Conservation (phyloP, 2,329 filamentous ascomycete genomes). For the Niveomyces coronatus region DNA sequence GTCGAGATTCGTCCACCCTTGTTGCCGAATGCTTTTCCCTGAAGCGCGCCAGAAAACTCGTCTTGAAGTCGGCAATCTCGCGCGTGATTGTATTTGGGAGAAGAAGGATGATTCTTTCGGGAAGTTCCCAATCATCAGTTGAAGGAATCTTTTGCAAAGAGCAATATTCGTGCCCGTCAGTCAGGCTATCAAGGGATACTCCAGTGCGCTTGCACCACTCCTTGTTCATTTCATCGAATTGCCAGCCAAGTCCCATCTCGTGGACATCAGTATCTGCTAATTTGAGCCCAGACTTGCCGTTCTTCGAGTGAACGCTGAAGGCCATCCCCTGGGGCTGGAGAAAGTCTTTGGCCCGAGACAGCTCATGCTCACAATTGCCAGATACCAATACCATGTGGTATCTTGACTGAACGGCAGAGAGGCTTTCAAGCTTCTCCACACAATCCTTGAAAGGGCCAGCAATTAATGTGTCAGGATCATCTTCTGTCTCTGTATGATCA, state of each 20-base stretch:
- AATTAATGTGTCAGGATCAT: neutral
- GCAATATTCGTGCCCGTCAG: neutral
- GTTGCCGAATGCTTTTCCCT: neutral
- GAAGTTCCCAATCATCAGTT: neutral
- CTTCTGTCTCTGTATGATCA: constrained; percentile 9
- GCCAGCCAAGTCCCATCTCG: neutral
- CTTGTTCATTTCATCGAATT: neutral
- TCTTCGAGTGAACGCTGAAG: constrained; percentile 1
- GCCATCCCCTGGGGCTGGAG: constrained; percentile 5
- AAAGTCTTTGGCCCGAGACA: constrained; percentile 10
- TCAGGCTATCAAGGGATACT: neutral
- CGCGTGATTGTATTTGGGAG: neutral
- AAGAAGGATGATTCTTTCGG: neutral
- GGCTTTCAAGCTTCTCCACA: neutral
- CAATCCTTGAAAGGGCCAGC: neutral
- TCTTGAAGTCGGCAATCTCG: neutral
- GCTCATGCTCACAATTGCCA: neutral
- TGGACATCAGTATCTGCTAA: neutral
- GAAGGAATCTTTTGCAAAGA: neutral
- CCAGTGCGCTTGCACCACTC: constrained; percentile 1
- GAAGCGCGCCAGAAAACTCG: neutral
- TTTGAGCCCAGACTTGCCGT: neutral
- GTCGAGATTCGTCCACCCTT: neutral
- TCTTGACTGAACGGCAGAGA: neutral
- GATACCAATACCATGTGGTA: constrained; percentile 5